Base-by-base conservation (phyloP, 768 basidiomycete genomes). In the Suillus ampliporus region DNA sequence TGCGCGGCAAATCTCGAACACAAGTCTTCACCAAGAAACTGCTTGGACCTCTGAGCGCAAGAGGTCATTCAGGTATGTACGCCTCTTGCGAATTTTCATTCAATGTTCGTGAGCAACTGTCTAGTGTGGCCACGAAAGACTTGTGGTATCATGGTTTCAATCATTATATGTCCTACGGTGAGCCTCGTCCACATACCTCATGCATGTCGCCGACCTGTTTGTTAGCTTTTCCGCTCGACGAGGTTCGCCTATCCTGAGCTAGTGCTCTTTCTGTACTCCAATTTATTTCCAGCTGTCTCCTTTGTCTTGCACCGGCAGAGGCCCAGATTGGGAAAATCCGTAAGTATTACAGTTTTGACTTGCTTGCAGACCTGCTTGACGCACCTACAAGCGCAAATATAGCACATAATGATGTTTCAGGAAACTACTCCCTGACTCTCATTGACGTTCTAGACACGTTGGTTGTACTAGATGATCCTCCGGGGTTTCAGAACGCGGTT, bases 91-190 rank as follows among this genome's bases (percentile, higher is more conserved):
- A 56, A 40, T 21, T 60, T 23, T 17, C 9, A 40, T 50, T 34
- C 11, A 34, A 41, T 53, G 28, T 44, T 17, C 46, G 58, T 63
- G 26, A 70, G 47, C 41, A 46, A 51, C 44, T 61, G 8, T 61
- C 31, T 66, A 94, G 93, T 50, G 84, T 93, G 67, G 82, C 82
- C 69, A 88, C 87, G 10, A 86, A 89, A 48, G 86, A 90, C 59
- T 78, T 97, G 5, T 97, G 93, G 90, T 89, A 92, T 71, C 95
- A 97, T 80, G 95, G 95, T 0, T 97, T 89, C 70, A 76, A 92
- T 69, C 88, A 86, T 68, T 97, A 97, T 74, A 96, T 97, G 95
- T 82, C 77, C 52, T 85, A 84, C 72, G 95, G 92, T 93, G 65
- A 68, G 77, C 73, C 28, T 38, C 44, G 28, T 54, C 41, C 44